Evolutionary conservation across 805 yeast species (phyloP).

Genomic region (Candida saitoana): DNA sequence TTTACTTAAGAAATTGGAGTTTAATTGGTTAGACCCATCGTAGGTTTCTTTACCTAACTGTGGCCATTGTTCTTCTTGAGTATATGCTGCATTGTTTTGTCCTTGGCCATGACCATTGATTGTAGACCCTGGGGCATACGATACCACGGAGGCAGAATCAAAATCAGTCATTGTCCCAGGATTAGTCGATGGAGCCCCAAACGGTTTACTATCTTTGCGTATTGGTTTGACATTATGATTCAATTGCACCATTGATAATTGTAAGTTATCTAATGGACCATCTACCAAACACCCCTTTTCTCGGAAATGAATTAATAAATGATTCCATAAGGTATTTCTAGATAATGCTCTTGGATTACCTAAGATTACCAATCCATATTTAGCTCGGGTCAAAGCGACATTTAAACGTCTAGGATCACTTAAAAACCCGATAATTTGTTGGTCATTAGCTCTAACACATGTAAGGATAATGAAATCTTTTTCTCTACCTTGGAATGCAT

Average conservation of each 20-base stretch:
- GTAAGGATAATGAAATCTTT: slow-evolving; percentile 41
- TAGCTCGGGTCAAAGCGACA: slow-evolving; percentile 43
- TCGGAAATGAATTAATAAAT: slow-evolving; percentile 69
- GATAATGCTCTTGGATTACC: slow-evolving; percentile 83
- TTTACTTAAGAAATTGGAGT: slow-evolving; percentile 32
- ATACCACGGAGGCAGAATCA: slow-evolving; percentile 25
- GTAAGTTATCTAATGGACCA: slow-evolving; percentile 79
- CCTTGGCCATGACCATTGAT: slow-evolving; percentile 3
- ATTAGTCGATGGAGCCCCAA: slow-evolving; percentile 12
- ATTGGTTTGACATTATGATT: slow-evolving; percentile 25
- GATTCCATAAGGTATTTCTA: slow-evolving; percentile 72
- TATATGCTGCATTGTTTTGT: background rate
- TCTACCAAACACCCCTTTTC: slow-evolving; percentile 86
- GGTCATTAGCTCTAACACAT: slow-evolving; percentile 43
- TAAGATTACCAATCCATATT: slow-evolving; percentile 48
- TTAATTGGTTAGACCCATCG: slow-evolving; percentile 13
- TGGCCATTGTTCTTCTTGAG: slow-evolving; percentile 23
- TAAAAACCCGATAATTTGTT: slow-evolving; percentile 39
- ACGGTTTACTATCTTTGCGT: slow-evolving; percentile 6
- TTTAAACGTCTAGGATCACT: slow-evolving; percentile 42
- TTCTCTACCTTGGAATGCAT: slow-evolving; percentile 43
- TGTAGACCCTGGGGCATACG: slow-evolving; percentile 15
- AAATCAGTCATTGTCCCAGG: slow-evolving; percentile 14
- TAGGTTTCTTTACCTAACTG: slow-evolving; percentile 16
- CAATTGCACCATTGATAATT: slow-evolving; percentile 60